Conservation (phyloP, 2,329 filamentous ascomycete species). For the Sporothrix protearum region DNA sequence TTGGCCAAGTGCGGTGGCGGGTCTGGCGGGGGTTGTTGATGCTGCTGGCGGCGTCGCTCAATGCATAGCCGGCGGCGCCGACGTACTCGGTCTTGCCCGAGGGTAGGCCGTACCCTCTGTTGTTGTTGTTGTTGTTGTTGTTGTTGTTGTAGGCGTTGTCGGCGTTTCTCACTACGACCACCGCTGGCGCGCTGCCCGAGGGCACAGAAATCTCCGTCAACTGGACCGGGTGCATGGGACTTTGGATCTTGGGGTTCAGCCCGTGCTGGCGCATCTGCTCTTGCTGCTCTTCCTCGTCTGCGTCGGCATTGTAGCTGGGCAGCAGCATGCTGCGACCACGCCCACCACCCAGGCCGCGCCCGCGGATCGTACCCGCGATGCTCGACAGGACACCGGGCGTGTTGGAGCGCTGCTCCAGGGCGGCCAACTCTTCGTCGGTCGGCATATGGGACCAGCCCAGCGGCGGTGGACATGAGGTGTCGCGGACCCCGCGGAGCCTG, state of each 20-base stretch:
- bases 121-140: no score
- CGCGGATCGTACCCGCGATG: slow-evolving; percentile 55
- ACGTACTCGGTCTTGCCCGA: slow-evolving; percentile 49
- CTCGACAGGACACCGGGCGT: slow-evolving; percentile 51
- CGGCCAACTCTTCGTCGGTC: slow-evolving; percentile 56
- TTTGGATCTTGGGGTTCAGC: slow-evolving; percentile 42
- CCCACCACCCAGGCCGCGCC: slow-evolving; percentile 41
- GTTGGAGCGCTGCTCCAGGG: slow-evolving; percentile 48
- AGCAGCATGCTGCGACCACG: slow-evolving; percentile 42
- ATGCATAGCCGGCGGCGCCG: slow-evolving; percentile 39
- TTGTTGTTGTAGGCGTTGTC: no score
- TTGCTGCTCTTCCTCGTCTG: slow-evolving; percentile 35
- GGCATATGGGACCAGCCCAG: slow-evolving; percentile 87
- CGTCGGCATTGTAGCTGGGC: slow-evolving; percentile 40
- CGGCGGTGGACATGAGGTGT: slow-evolving; percentile 65
- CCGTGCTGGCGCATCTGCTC: neutral
- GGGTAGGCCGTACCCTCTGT: slow-evolving; percentile 51
- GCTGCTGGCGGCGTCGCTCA: slow-evolving; percentile 38
- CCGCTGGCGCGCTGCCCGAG: slow-evolving; percentile 28
- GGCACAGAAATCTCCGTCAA: slow-evolving; percentile 58
- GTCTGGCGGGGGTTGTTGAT: slow-evolving; percentile 53
- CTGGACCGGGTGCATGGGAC: slow-evolving; percentile 59
- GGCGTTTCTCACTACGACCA: slow-evolving; percentile 40
- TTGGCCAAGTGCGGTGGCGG: slow-evolving; percentile 60
- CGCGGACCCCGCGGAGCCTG: neutral